Base-by-base conservation (phyloP, 2,329 filamentous ascomycete species). In the Pyrenophora teres region DNA sequence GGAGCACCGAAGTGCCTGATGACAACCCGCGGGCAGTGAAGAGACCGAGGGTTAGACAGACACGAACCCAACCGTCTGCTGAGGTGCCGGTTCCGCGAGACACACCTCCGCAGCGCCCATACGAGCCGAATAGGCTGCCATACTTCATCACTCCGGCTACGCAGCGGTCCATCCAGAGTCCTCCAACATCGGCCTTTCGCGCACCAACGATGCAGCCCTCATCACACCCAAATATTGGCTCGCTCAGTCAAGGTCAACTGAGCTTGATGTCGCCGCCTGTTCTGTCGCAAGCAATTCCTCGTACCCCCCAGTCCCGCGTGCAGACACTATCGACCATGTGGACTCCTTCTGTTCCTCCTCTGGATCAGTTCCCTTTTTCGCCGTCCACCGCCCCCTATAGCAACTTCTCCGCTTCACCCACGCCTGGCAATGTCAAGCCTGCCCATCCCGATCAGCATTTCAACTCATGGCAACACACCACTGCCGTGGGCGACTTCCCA, bases 21-120 rank as follows among this genome's bases (percentile, higher is more conserved):
- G 25, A 40, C 7, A 44, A 39, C 12, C 33, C 44, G 1, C 48
- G 52, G 18, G 37, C 57, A 2, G 30, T 42, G 7, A 65, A 64
- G 21, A 39, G 32, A 25, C 31, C 55, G 10, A 61, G 52, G 16
- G 40, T 25, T n/a, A 31, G 50, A 39, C 50, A 46, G 6, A 18
- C 23, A 4, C 41, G 57, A 27, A 30, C 46, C 25, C 52, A 57
- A 6, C 56, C 52, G 1, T 31, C 38, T 8, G 50, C 53, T 6
- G 54, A 55, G 8, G 2, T 45, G 6, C 48, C 37, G 3, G 8
- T 50, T 23, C 50, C 46, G 21, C 54, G 47, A 35, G 50, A 49
- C 4, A 44, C 52, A 19, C 53, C 52, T n/a, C 54, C 57, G 16
- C 53, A 59, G 6, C 13, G 40, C 8, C 47, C 37, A 12, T 35